phyloP scores from a whole-genome alignment of 305 asterid species.

The Fraxinus velutina region DNA sequence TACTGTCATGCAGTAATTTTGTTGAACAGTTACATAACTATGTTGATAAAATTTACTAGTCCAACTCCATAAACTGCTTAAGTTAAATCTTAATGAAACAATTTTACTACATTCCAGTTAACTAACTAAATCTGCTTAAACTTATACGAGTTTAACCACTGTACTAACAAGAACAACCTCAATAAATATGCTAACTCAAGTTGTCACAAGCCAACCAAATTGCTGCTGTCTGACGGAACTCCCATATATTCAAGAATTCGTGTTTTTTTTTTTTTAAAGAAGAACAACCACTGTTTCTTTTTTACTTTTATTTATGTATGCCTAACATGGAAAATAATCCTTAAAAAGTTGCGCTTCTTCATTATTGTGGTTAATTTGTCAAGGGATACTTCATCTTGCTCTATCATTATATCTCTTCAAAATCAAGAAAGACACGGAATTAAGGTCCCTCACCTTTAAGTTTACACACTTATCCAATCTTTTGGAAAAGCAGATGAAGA shows the following conservation, averaged over 20 bases:
- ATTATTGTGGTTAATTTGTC: not conserved
- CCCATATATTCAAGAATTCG: constrained; percentile 26
- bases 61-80: too few relatives aligned
- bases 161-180: too few relatives aligned
- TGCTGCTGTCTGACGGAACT: constrained; percentile 28
- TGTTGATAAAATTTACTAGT: not conserved
- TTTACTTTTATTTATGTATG: not conserved
- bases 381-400: constrained; percentile 1
- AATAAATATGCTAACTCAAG: not conserved
- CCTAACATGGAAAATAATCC: not conserved
- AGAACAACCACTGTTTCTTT: not conserved
- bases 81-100: too few relatives aligned
- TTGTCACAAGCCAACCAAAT: not conserved
- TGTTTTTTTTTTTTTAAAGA: not conserved
- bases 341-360: not conserved
- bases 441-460: constrained; percentile 28
- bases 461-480: constrained; percentile 29
- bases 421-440: constrained; percentile 35
- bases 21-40: not conserved
- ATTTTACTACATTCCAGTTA: too few relatives aligned
- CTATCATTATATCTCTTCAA: constrained; percentile 31
- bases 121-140: too few relatives aligned
- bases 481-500: constrained; percentile 33
- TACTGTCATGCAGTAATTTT: not conserved
- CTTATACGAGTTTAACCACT: too few relatives aligned